Evolutionary conservation across 2,329 filamentous ascomycete species (phyloP).

Genomic region (Neofusicoccum parvum): DNA sequence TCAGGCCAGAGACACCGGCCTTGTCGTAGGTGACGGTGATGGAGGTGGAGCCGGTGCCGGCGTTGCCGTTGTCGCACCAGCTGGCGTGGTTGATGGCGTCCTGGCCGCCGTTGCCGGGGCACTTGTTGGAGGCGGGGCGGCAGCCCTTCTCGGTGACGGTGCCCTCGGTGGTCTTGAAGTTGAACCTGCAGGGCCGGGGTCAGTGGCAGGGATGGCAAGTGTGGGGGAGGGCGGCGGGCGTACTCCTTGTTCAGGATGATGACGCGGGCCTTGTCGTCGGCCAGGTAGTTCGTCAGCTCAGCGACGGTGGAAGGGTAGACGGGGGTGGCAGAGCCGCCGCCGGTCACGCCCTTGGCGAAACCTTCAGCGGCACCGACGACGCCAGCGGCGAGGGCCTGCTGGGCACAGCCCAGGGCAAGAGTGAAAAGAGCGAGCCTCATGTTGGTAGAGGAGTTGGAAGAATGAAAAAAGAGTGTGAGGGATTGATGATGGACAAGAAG

Average conservation of each 20-base stretch:
- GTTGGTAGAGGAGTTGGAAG: neutral
- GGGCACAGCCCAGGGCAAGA: neutral
- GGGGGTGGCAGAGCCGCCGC: constrained; percentile 58
- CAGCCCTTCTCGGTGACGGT: constrained; percentile 57
- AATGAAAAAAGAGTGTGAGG: constrained; percentile 7
- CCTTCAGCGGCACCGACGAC: constrained; percentile 47
- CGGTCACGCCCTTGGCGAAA: constrained; percentile 59
- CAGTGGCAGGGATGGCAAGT: no score
- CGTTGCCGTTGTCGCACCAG: constrained; percentile 63
- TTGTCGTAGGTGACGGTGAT: constrained; percentile 52
- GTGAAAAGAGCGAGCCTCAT: constrained; percentile 19
- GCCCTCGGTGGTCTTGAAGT: constrained; percentile 60
- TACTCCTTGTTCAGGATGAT: constrained; percentile 58
- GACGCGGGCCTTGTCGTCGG: constrained; percentile 55
- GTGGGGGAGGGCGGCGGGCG: no score
- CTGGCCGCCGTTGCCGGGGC: constrained; percentile 61
- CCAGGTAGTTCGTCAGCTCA: constrained; percentile 63
- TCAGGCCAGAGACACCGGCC: constrained; percentile 55
- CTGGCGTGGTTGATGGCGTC: constrained; percentile 61
- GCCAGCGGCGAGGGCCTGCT: constrained; percentile 10
- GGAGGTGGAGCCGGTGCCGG: constrained; percentile 51
- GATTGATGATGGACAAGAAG: neutral
- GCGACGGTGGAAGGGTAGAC: constrained; percentile 57
- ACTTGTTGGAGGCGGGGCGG: constrained; percentile 49
- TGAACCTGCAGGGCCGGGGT: constrained; percentile 35